Conservation (phyloP, 495 filamentous ascomycete genomes). For the Pyrenula aspistea region DNA sequence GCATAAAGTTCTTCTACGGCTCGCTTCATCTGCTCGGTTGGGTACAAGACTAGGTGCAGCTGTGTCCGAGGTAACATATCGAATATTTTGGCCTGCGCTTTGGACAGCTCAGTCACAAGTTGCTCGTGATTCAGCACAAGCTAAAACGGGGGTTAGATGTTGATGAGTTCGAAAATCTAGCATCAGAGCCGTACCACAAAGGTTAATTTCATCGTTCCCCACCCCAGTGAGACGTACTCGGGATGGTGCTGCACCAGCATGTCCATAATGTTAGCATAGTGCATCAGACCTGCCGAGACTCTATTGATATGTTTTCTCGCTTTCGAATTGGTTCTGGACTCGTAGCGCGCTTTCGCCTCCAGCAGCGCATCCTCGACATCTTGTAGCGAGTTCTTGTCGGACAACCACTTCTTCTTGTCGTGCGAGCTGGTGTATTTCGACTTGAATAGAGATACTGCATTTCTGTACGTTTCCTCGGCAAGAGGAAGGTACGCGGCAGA, state of each 20-base stretch:
- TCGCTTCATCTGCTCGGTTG: slow-evolving; percentile 18
- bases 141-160: neutral
- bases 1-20: slow-evolving; percentile 18
- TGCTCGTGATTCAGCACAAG: neutral
- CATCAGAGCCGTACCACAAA: too few species aligned
- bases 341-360: neutral
- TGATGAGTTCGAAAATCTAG: neutral
- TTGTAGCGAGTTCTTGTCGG: too few species aligned
- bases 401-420: too few species aligned
- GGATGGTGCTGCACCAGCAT: neutral
- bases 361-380: neutral
- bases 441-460: too few species aligned
- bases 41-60: slow-evolving; percentile 17
- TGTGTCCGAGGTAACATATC: slow-evolving; percentile 21
- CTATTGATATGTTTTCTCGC: neutral
- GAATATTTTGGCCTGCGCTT: slow-evolving; percentile 16
- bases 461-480: too few species aligned
- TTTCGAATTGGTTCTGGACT: neutral
- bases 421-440: too few species aligned
- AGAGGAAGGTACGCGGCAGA: too few species aligned
- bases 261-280: neutral
- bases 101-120: slow-evolving; percentile 2
- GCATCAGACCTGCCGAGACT: neutral
- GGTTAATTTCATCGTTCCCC: neutral
- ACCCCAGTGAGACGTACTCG: neutral